Evolutionary conservation across 2,329 filamentous ascomycete species (phyloP), one percentile per base, ranked within the genome.

Genomic region (Cladosporium sp.): DNA sequence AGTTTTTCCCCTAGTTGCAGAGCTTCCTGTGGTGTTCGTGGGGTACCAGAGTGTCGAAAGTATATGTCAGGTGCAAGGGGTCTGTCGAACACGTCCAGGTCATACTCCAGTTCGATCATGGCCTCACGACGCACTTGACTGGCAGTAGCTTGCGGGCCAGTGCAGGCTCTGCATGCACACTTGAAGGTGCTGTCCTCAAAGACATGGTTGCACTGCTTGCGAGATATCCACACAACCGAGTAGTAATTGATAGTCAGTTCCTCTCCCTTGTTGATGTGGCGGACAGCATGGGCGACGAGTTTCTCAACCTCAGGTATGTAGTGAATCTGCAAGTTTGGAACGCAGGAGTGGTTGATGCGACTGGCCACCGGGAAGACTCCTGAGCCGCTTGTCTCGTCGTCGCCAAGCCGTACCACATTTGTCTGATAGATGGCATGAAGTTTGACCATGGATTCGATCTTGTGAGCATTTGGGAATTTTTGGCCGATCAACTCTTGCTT

Each of bases 221-320:
- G 65, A 31, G 12, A 66, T 63, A 62, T 62, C 33, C 55, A 57
- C 21, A 53, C 67, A 65, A 55, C 66, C 14, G 58, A 26, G 50
- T 67, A 64, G 64, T 74, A 74, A 11, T 65, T 66, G 11, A 66
- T 70, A 16, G 68, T 56, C 3, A 76, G 44, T 58, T 76, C 74
- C 59, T 74, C 72, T n/a, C 73, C 73, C 7, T 67, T 63, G n/a
- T 65, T 31, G 58, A 76, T 75, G 62, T 74, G 70, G 23, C 69
- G 68, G 11, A 72, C 65, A 3, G 73, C 71, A 60, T 76, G 70
- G 18, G 76, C 68, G 3, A 69, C 72, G 35, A 70, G 63, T 58
- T 65, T 66, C 14, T 61, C 21, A 11, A 67, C 46, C 33, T 49
- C 63, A 5, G 66, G 50, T 50, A 70, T 72, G 69, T 67, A 69